Conservation (phyloP, 371 early-diverging fungal species). For the Mortierella sp. region DNA sequence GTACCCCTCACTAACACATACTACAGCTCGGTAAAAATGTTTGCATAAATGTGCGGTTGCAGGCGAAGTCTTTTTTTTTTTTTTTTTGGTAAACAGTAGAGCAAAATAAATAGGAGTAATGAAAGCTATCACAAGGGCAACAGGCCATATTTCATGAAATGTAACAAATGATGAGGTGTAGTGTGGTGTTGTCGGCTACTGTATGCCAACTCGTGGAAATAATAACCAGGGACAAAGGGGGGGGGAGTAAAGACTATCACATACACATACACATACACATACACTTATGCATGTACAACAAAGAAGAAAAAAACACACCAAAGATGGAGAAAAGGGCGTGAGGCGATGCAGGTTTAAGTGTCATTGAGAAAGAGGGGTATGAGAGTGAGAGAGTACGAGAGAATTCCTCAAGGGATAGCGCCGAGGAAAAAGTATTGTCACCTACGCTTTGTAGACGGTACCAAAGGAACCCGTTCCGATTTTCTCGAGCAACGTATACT, state of each 20-base stretch:
- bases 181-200: conserved; percentile 1
- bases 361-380: too few species aligned
- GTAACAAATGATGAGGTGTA: conserved; percentile 17
- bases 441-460: conserved; percentile 67
- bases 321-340: neutral
- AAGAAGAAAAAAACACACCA: neutral
- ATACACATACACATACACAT: conserved; percentile 1
- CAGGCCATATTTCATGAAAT: conserved; percentile 13
- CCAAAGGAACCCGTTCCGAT: conserved; percentile 68
- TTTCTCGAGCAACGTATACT: conserved; percentile 63
- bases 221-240: conserved; percentile 12
- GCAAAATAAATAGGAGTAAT: conserved; percentile 19
- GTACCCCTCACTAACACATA: neutral
- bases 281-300: neutral
- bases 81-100: neutral
- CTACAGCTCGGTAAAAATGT: neutral
- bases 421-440: conserved; percentile 8
- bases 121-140: conserved; percentile 28
- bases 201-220: conserved; percentile 10
- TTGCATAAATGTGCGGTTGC: neutral
- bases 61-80: neutral
- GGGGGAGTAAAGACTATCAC: neutral
- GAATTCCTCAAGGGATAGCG: neutral
- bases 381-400: neutral
- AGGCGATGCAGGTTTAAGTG: too few species aligned